Conservation (phyloP, 2,329 filamentous ascomycete genomes). For the Fusarium cicatricum region DNA sequence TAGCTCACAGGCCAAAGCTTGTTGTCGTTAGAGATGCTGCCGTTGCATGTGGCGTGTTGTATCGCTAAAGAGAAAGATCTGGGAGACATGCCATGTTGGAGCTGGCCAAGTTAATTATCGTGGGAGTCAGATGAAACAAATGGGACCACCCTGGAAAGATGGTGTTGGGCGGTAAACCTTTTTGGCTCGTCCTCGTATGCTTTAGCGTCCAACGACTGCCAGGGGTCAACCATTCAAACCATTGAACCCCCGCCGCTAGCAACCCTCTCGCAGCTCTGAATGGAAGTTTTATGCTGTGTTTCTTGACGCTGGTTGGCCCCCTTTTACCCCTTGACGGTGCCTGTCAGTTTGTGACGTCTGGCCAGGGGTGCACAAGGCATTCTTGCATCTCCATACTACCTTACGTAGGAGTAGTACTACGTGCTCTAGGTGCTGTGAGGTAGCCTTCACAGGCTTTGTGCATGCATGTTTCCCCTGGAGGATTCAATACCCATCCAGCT, state of each 20-base stretch:
- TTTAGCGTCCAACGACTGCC: constrained; percentile 17
- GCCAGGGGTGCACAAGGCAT: constrained; percentile 10
- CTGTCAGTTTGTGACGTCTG: constrained; percentile 24
- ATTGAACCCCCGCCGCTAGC: constrained; percentile 25
- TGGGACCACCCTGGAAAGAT: constrained; percentile 6
- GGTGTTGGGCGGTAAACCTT: constrained; percentile 21
- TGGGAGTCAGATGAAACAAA: constrained; percentile 32
- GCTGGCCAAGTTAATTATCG: not conserved
- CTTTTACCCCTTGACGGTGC: constrained; percentile 19
- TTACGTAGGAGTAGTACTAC: too few relatives aligned
- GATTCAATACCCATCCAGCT: constrained; percentile 28
- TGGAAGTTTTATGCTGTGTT: constrained; percentile 13
- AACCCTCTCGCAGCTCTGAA: constrained; percentile 22
- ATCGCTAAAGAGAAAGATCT: constrained; percentile 10
- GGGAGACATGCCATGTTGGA: constrained; percentile 11
- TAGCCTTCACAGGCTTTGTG: too few relatives aligned
- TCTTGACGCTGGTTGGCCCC: constrained; percentile 28
- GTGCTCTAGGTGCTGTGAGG: not conserved
- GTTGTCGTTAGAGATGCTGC: not conserved
- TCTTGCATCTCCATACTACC: too few relatives aligned
- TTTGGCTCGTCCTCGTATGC: constrained; percentile 2
- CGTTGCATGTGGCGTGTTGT: not conserved
- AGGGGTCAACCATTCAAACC: constrained; percentile 13
- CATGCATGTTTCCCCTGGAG: not conserved
- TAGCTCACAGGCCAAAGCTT: not conserved